Percentiles rank a stretch among this genome's conserved stretches.
phyloP scores from a whole-genome alignment of 2,329 filamentous ascomycete species.

The Xylaria sp. region DNA sequence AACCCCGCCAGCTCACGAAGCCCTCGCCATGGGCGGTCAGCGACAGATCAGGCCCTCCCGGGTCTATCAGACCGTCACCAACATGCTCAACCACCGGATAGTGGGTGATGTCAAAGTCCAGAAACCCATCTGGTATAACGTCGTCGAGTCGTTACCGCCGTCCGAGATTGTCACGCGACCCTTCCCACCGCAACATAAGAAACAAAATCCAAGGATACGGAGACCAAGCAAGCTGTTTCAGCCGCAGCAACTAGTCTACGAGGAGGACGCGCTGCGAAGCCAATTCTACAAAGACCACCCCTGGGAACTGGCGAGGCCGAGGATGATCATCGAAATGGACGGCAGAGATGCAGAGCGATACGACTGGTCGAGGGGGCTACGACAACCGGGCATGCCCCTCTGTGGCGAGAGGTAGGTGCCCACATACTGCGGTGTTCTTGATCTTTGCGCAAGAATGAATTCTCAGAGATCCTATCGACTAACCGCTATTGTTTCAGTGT shows the following conservation, averaged over 20 bases:
- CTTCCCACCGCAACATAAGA: slow-evolving; percentile 60
- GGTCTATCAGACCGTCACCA: slow-evolving; percentile 58
- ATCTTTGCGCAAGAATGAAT: background rate
- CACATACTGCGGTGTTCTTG: background rate
- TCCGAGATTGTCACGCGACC: slow-evolving; percentile 67
- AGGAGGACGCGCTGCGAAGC: slow-evolving; percentile 82
- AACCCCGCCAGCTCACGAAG: too few relatives aligned
- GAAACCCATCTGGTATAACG: slow-evolving; percentile 61
- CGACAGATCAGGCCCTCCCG: slow-evolving; percentile 54
- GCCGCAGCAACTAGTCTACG: slow-evolving; percentile 80
- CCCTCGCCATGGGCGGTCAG: slow-evolving; percentile 48
- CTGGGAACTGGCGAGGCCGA: slow-evolving; percentile 93
- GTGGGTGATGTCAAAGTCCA: slow-evolving; percentile 47
- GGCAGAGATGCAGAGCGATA: slow-evolving; percentile 81
- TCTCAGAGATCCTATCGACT: slow-evolving; percentile 9
- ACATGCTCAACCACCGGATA: slow-evolving; percentile 52
- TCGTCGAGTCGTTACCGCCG: slow-evolving; percentile 65
- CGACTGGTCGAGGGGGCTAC: slow-evolving; percentile 81
- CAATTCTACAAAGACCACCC: slow-evolving; percentile 95
- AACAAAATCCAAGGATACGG: slow-evolving; percentile 59
- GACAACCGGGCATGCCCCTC: slow-evolving; percentile 79
- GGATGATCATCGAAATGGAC: slow-evolving; percentile 84
- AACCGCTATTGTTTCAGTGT: slow-evolving; percentile 68
- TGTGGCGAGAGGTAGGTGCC: slow-evolving; percentile 81
- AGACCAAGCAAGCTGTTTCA: slow-evolving; percentile 82